Evolutionary conservation across 495 filamentous ascomycete genomes (phyloP).

Genomic region (Lasiosphaeris hirsuta): DNA sequence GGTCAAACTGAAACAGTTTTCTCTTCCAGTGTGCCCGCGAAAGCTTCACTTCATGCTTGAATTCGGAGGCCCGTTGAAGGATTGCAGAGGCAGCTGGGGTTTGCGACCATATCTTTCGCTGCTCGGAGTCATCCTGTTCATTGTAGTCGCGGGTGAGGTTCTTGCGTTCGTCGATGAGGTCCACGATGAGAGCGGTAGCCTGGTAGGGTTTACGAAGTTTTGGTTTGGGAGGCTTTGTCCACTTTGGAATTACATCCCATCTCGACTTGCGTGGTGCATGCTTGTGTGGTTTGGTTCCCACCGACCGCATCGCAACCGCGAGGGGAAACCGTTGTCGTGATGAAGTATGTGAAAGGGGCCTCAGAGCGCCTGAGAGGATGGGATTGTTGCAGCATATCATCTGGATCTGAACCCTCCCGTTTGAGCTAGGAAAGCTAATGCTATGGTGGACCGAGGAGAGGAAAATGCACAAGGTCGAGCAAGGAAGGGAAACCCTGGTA

Average conservation of each 20-base stretch:
- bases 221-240: too few relatives aligned
- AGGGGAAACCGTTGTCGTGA: background rate
- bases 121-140: slow-evolving; percentile 12
- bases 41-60: slow-evolving; percentile 10
- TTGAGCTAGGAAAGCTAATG: too few relatives aligned
- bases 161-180: slow-evolving; percentile 27
- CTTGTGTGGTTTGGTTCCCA: too few relatives aligned
- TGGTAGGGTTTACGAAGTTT: background rate
- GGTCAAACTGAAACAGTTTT: background rate
- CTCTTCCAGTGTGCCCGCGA: slow-evolving; percentile 3
- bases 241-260: background rate
- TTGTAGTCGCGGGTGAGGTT: slow-evolving; percentile 22
- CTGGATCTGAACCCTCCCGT: too few relatives aligned
- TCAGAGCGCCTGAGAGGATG: background rate
- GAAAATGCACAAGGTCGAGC: too few relatives aligned
- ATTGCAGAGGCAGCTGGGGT: slow-evolving; percentile 8
- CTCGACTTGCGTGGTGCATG: too few relatives aligned
- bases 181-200: slow-evolving; percentile 20
- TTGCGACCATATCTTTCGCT: background rate
- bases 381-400: too few relatives aligned
- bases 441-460: too few relatives aligned
- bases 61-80: slow-evolving; percentile 14
- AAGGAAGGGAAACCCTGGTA: too few relatives aligned
- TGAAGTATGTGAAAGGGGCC: background rate
- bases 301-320: background rate